A percentile compares a stretch with the other conserved stretches of the same genome.
Conservation (phyloP, 768 basidiomycete species). For the Crucibulum laeve region DNA sequence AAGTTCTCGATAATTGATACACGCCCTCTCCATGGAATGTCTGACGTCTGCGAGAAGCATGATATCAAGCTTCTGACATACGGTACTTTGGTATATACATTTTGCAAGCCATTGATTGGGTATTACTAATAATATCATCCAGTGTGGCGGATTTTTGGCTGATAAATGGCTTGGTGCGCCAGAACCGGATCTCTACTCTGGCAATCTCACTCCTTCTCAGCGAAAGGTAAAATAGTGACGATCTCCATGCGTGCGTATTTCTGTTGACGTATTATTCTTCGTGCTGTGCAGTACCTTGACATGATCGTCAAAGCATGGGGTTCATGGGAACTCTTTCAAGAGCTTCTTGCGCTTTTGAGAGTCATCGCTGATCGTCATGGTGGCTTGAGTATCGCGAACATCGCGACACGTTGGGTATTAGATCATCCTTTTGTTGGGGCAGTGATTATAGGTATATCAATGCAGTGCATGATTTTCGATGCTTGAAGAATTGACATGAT, state of each 20-base stretch:
- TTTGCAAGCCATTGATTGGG: conserved; percentile 7
- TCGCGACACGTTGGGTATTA: conserved; percentile 80
- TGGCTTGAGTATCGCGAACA: conserved; percentile 66
- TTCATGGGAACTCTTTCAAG: conserved; percentile 70
- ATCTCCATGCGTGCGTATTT: conserved; percentile 1
- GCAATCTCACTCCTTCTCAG: conserved; percentile 73
- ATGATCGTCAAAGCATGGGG: conserved; percentile 82
- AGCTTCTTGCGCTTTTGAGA: conserved; percentile 53
- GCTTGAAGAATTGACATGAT: conserved; percentile 2
- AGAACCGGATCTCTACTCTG: conserved; percentile 70
- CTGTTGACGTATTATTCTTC: conserved; percentile 1
- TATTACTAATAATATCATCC: conserved; percentile 5
- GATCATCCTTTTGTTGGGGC: conserved; percentile 77
- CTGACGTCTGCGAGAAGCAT: conserved; percentile 70
- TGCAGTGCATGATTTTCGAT: conserved; percentile 2
- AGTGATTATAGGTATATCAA: conserved; percentile 65
- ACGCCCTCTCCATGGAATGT: conserved; percentile 73
- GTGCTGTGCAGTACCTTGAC: conserved; percentile 65
- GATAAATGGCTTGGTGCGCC: conserved; percentile 67
- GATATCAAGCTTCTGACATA: conserved; percentile 75
- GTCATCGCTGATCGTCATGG: conserved; percentile 65
- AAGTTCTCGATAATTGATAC: conserved; percentile 84
- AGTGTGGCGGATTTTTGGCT: conserved; percentile 84
- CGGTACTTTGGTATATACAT: conserved; percentile 62
- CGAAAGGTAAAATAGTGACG: conserved; percentile 52